Evolutionary conservation across 2,329 filamentous ascomycete species (phyloP), one percentile per base, ranked within the genome.

Genomic region (Microcera coccophila): DNA sequence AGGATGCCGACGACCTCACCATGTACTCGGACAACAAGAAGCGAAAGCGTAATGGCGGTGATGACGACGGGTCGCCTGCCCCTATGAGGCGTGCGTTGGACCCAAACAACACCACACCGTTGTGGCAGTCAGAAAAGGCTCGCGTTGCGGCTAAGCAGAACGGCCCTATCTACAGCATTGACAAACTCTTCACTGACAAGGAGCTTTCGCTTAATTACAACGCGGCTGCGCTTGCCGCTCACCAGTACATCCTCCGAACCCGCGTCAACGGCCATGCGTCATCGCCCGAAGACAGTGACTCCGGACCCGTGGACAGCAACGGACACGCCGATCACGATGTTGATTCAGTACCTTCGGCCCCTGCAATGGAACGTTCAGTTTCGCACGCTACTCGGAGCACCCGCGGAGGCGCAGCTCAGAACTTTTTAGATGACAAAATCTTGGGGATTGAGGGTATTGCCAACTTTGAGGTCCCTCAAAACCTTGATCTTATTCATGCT

Each of bases 131-230:
- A 38, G 81, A 84, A 52, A 76, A 78, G 57, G 66, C 79, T 39
- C 70, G 73, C 51, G 66, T 68, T 44, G 67, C 70, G 41, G 67
- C 75, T 43, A 76, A 77, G 58, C 74, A 80, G 54, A 74, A 77
- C 16, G 80, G 78, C 8, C 74, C 79, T 0, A 65, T 81, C 2
- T 84, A 82, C 60, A 84, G 77, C 59, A 77, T 85, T 45, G 81
- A 85, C 54, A 84, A 84, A 67, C 74, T 85, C 28, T 85, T 85
- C 38, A 85, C 81, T 0, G 82, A 85, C 54, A 84, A 82, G 63
- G 82, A 85, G 64, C 71, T 85, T 21, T 73, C 76, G 4, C 74
- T 85, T 69, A 79, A 78, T 20, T 84, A 84, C 60, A 84, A 83
- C 47, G 67, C 71, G 4, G 77, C 82, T 4, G 80, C 81, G 21